Conservation (phyloP, 2,329 filamentous ascomycete genomes). For the Byssoonygena ceratinophila region DNA sequence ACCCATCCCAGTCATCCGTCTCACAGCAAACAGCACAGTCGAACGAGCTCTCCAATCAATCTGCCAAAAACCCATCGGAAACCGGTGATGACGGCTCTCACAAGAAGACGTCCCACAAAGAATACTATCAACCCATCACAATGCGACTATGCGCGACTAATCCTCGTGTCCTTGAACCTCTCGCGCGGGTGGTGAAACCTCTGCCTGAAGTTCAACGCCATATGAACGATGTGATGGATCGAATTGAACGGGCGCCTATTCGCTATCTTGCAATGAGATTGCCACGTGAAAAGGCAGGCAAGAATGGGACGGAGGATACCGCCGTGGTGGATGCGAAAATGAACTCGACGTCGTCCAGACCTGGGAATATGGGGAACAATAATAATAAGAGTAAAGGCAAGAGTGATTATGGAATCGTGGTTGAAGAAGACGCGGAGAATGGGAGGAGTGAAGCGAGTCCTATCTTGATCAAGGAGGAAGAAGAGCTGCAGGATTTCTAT, state of each 20-base stretch:
- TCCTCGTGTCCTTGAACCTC: conserved; percentile 44
- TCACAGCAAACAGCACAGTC: conserved; percentile 8
- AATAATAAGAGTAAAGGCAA: conserved; percentile 23
- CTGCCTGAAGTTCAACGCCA: conserved; percentile 43
- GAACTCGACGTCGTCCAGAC: conserved; percentile 16
- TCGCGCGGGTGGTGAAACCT: conserved; percentile 47
- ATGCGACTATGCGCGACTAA: conserved; percentile 46
- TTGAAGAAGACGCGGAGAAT: conserved; percentile 20
- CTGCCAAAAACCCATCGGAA: conserved; percentile 9
- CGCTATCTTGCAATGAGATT: conserved; percentile 47
- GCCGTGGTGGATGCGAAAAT: conserved; percentile 14
- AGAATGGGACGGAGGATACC: conserved; percentile 20
- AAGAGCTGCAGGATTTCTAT: conserved; percentile 34
- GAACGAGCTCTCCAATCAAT: conserved; percentile 20
- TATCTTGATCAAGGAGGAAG: conserved; percentile 19
- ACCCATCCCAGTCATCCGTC: conserved; percentile 5
- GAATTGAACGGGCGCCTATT: conserved; percentile 45
- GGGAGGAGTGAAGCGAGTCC: conserved; percentile 16
- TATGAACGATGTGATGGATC: conserved; percentile 49
- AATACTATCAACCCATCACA: conserved; percentile 45
- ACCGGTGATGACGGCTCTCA: background rate
- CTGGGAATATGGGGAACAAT: conserved; percentile 13
- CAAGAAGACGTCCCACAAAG: conserved; percentile 26
- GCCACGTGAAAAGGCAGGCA: conserved; percentile 32
- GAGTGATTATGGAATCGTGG: conserved; percentile 17